phyloP scores from a whole-genome alignment of 495 filamentous ascomycete genomes.

The Pseudotulostoma volvatum region DNA sequence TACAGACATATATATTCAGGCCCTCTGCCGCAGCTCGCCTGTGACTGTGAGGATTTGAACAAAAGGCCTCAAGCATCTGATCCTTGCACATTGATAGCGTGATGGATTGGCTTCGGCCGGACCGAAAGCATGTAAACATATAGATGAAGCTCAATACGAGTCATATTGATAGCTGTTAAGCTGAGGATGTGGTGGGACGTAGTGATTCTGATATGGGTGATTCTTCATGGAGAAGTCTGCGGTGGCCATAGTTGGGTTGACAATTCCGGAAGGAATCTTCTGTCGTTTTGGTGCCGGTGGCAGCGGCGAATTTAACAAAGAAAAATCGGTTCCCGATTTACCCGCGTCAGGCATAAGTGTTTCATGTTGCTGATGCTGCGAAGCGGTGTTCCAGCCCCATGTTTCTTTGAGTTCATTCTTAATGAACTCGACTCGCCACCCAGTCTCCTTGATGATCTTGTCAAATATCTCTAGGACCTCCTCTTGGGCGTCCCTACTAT shows the following conservation, averaged over 20 bases:
- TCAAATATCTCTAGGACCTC: slow-evolving; percentile 69
- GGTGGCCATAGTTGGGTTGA: slow-evolving; percentile 48
- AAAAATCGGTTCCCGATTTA: slow-evolving; percentile 8
- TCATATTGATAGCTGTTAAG: slow-evolving; percentile 13
- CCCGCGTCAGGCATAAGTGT: slow-evolving; percentile 6
- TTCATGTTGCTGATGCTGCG: slow-evolving; percentile 14
- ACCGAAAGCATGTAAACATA: neutral
- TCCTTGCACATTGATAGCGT: too few relatives aligned
- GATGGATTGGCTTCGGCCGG: too few relatives aligned
- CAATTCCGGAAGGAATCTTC: slow-evolving; percentile 28
- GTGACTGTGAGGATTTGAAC: too few relatives aligned
- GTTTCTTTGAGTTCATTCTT: slow-evolving; percentile 49
- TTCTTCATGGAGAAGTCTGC: slow-evolving; percentile 58
- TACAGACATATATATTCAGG: too few relatives aligned
- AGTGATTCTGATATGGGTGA: slow-evolving; percentile 60
- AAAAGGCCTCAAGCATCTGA: too few relatives aligned
- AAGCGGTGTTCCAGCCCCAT: slow-evolving; percentile 59
- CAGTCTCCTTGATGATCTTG: slow-evolving; percentile 56
- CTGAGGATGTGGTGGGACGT: slow-evolving; percentile 27
- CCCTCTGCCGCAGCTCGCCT: too few relatives aligned
- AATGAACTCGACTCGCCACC: slow-evolving; percentile 57
- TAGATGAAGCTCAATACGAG: slow-evolving; percentile 3
- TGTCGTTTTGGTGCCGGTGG: slow-evolving; percentile 9
- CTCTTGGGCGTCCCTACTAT: slow-evolving; percentile 53
- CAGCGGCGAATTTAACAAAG: slow-evolving; percentile 10